Evolutionary conservation across 768 basidiomycete species (phyloP).

Genomic region (Dioszegia aurantiaca): DNA sequence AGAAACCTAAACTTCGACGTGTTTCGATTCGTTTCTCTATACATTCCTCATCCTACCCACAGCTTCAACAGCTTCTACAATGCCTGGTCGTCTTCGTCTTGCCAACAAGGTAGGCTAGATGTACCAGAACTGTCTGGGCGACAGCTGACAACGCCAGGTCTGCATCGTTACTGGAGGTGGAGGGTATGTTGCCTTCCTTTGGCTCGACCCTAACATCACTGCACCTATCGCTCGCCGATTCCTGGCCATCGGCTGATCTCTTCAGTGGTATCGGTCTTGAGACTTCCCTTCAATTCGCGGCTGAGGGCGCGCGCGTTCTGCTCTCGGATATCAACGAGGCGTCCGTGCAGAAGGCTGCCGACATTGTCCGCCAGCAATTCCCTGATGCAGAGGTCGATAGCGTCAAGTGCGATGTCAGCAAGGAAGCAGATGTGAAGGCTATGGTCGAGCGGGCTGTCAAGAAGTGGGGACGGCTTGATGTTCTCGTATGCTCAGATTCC

Average conservation of each 20-base stretch:
- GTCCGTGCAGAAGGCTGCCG: conserved; percentile 67
- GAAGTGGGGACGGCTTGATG: conserved; percentile 87
- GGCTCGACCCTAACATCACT: too few relatives aligned
- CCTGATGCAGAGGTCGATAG: conserved; percentile 60
- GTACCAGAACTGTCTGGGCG: not conserved
- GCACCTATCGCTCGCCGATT: not conserved
- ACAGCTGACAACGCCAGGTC: conserved; percentile 28
- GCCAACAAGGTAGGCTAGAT: conserved; percentile 30
- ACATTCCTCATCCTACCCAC: not conserved
- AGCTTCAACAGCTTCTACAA: conserved; percentile 18
- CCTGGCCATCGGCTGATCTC: not conserved
- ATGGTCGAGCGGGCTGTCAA: conserved; percentile 75
- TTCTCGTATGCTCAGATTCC: conserved; percentile 67
- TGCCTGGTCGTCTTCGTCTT: conserved; percentile 32
- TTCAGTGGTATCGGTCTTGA: conserved; percentile 91
- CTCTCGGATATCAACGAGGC: conserved; percentile 81
- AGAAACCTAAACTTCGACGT: not conserved
- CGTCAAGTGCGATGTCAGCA: conserved; percentile 78
- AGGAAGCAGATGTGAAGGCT: conserved; percentile 79
- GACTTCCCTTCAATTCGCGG: conserved; percentile 88
- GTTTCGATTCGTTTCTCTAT: not conserved
- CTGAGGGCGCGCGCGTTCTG: conserved; percentile 87
- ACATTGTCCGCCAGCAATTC: conserved; percentile 63
- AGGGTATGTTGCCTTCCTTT: conserved; percentile 62
- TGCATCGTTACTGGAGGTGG: conserved; percentile 78